Base-by-base conservation (phyloP, 2,329 filamentous ascomycete genomes). In the Hymenoscyphus infarciens region DNA sequence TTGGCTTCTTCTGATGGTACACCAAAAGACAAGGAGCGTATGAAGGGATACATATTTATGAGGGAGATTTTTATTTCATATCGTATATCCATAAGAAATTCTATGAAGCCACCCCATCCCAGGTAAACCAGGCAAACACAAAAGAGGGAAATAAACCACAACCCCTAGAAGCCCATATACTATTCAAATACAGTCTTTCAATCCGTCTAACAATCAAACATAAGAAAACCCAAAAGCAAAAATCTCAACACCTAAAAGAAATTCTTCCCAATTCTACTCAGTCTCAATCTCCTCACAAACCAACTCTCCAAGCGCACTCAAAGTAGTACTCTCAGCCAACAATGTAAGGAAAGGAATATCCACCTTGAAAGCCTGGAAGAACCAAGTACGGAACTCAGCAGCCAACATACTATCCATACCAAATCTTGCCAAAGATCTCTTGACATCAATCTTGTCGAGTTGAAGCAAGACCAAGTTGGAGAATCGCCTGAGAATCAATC, bases 331-430 rank as follows among this genome's bases (percentile, higher is more conserved):
- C n/a, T 59, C 60, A 57, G 60, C 39, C 11, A 64, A 39, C 16
- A 64, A 61, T 57, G 71, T 66, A n/a, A 73, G 62, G 52, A 75
- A 75, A 8, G 74, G 70, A 3, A 78, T 65, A 58, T 78, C 74
- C 2, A 77, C 66, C 33, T 68, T 70, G 60, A 76, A 74, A 10
- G 67, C 64, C 5, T 67, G 62, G 56, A 69, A 77, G 31, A 77
- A 70, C 74, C 74, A 77, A 0, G 70, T 71, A 16, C 77, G 70
- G 55, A 79, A 74, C 64, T 79, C 78, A 10, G 75, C 70, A 0
- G 72, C 76, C 39, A 79, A 70, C 75, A 79, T 77, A 60, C 74
- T 76, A 63, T 79, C 77, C 16, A 79, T 66, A 6, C 77, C 77
- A 62, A 74, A 79, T 1, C 65, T 59, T 0, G 69, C 58, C 3